Conservation (phyloP, 192 early-diverging fungal genomes). For the Gigaspora rosea region DNA sequence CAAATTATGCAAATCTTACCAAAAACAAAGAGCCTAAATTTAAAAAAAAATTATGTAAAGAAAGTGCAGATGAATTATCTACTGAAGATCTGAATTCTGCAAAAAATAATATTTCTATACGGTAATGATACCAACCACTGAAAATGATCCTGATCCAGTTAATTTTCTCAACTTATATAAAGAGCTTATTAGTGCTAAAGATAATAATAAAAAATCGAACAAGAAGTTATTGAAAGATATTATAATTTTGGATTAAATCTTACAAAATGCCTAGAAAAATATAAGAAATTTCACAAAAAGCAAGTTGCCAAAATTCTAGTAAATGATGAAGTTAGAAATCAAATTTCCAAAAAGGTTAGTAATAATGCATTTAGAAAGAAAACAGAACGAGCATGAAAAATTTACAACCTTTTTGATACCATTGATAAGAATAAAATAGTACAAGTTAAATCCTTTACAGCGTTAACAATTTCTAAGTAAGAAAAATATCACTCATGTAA, state of each 20-base stretch:
- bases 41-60: neutral
- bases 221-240: slow-evolving; percentile 2
- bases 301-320: neutral
- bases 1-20: no score
- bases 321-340: slow-evolving; percentile 9
- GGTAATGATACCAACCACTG: neutral
- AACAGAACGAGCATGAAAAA: neutral
- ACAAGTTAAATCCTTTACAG: no score
- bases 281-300: neutral
- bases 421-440: no score
- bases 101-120: neutral
- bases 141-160: neutral
- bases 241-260: slow-evolving; percentile 12
- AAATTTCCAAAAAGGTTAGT: neutral
- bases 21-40: neutral
- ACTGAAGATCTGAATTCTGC: neutral
- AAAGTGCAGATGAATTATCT: neutral
- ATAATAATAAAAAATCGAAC: neutral
- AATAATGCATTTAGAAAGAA: neutral
- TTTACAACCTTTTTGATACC: no score
- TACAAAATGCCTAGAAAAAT: neutral
- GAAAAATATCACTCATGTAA: no score
- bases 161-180: neutral
- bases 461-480: no score
- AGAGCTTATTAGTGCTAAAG: neutral